Base-by-base conservation (phyloP, 768 basidiomycete genomes). In the Pisolithus tinctorius region DNA sequence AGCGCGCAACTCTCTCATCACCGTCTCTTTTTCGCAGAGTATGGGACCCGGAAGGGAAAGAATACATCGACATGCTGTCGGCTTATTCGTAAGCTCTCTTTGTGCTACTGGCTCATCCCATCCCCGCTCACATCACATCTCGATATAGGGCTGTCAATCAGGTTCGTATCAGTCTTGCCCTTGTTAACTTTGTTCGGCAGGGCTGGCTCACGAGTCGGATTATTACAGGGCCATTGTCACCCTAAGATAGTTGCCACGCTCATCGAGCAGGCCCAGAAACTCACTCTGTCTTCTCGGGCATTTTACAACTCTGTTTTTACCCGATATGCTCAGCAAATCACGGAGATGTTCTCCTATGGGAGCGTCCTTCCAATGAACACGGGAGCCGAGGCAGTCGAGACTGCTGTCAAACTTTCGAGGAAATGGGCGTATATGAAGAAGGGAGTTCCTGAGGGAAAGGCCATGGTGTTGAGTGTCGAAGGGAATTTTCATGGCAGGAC, bases 311-410 rank as follows among this genome's bases (percentile, higher is more conserved):
- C 84, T 44, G 78, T 86, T 56, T 90, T 99, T 58, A 93, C 93
- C 0, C 77, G 74, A n/a, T 99, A 93, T 67, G 92, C 93, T 1
- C 77, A 88, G 71, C 79, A 82, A 66, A 75, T 97, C 53, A 91
- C 87, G 1, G 72, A 81, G 52, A 80, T 88, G 71, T 93, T 95
- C 63, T 86, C 85, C 11, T 97, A 88, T 67, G 94, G 95, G 55
- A 93, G 93, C 84, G 92, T 96, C 2, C 75, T 98, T 8, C 94
- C 95, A 23, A 96, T 98, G 93, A 99, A 99, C 77, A 98, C 95
- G 1, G 95, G 95, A 43, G 93, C 93, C 1, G 96, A 99, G 64
- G 96, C 96, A 7, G 96, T 98, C 49, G 96, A 99, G 73, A 96
- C 94, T 0, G 82, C 86, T n/a, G 69, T 99, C 66, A 99, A 99